phyloP scores from a whole-genome alignment of 2,329 filamentous ascomycete genomes.

The Pseudodiploospora longispora region DNA sequence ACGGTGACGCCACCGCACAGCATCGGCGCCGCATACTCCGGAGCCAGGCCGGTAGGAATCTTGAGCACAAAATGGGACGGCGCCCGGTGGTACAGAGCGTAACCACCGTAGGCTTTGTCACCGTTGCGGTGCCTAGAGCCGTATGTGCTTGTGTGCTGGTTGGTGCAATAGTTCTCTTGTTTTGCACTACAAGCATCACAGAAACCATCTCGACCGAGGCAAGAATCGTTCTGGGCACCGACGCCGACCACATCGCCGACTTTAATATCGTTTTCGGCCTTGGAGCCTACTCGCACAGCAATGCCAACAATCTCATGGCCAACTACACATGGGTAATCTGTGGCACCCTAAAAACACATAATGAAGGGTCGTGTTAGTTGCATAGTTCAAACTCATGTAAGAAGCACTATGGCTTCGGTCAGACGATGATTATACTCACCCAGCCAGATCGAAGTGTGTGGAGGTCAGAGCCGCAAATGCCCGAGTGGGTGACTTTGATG shows the following conservation, averaged over 20 bases:
- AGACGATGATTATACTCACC: constrained; percentile 18
- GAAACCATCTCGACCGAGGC: constrained; percentile 31
- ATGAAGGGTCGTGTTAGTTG: background rate
- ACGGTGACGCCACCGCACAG: constrained; percentile 64
- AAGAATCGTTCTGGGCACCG: constrained; percentile 51
- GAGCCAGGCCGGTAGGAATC: constrained; percentile 34
- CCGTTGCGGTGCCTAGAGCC: constrained; percentile 25
- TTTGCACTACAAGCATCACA: constrained; percentile 35
- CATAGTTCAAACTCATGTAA: background rate
- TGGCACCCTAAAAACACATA: constrained; percentile 8
- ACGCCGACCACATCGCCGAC: constrained; percentile 57
- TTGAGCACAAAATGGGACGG: constrained; percentile 40
- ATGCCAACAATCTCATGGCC: constrained; percentile 60
- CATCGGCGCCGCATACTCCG: constrained; percentile 49
- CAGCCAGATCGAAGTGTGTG: constrained; percentile 51
- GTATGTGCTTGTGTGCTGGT: constrained; percentile 43
- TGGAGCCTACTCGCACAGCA: constrained; percentile 44
- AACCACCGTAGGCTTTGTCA: constrained; percentile 40
- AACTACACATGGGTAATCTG: constrained; percentile 40
- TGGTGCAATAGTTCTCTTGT: constrained; percentile 33
- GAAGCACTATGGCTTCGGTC: background rate
- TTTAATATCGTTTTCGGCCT: constrained; percentile 38
- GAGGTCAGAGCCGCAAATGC: constrained; percentile 56
- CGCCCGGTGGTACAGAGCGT: constrained; percentile 26
- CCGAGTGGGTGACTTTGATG: constrained; percentile 57